Conservation (phyloP, 2,329 filamentous ascomycete species). For the Botrytis fabae region DNA sequence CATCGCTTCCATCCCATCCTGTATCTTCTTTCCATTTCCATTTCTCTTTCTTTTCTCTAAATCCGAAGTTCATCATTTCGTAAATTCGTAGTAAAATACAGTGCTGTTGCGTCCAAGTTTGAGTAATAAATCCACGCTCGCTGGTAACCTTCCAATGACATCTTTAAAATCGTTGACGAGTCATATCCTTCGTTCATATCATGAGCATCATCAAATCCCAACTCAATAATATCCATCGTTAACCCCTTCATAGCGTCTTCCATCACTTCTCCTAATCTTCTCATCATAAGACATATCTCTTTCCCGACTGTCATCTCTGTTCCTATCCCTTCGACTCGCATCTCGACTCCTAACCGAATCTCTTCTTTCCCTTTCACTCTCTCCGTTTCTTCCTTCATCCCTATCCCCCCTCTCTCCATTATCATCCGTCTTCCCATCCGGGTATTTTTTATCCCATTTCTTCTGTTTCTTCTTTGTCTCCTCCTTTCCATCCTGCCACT, state of each 20-base stretch:
- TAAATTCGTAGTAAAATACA: neutral
- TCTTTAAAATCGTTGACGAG: neutral
- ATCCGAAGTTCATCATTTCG: neutral
- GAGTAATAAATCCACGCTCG: neutral
- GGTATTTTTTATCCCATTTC: conserved; percentile 22
- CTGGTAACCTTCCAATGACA: neutral
- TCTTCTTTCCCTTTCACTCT: conserved; percentile 6
- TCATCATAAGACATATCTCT: neutral
- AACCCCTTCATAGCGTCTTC: neutral
- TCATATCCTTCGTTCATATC: neutral
- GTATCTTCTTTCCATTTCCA: neutral
- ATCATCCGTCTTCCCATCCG: conserved; percentile 16
- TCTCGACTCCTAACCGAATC: conserved; percentile 12
- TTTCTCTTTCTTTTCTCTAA: neutral
- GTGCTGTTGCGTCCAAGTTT: neutral
- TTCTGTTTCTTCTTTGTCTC: conserved; percentile 23
- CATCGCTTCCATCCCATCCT: neutral
- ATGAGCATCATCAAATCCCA: neutral
- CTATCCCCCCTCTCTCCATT: neutral
- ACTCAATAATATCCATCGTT: neutral
- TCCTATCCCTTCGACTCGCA: neutral
- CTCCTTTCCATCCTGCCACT: conserved; percentile 30
- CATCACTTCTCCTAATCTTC: neutral
- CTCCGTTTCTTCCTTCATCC: conserved; percentile 11
- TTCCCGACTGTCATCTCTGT: neutral